Percentiles rank a stretch among this genome's conserved stretches.
These are phyloP conservation scores for Cytospora piceicola DNA, from an alignment of 2,329 filamentous ascomycete genomes.

Conservation along the genomic window DNA sequence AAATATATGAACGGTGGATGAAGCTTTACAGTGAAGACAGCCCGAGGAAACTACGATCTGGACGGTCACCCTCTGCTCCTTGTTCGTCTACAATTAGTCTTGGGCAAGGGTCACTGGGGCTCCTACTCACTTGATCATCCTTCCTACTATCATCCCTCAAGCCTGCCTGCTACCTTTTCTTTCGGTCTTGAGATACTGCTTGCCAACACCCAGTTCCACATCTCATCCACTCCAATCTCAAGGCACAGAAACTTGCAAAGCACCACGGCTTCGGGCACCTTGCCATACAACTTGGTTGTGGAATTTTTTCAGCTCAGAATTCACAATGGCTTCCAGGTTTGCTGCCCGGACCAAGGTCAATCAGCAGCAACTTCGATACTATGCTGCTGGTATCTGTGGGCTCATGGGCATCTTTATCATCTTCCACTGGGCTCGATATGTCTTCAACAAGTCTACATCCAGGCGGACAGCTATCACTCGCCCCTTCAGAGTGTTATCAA, in stretches of 20 bases:
- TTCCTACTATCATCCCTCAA: not conserved
- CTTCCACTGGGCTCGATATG: conserved; percentile 23
- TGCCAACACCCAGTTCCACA: not conserved
- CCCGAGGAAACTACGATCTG: too few species aligned
- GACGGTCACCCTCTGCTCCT: not conserved
- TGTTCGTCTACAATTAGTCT: not conserved
- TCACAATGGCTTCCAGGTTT: conserved; percentile 13
- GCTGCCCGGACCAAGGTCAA: conserved; percentile 18
- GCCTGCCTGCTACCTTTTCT: not conserved
- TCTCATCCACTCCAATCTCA: not conserved
- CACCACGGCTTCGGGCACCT: not conserved
- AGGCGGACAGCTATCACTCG: not conserved
- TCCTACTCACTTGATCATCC: not conserved
- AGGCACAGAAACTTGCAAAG: not conserved
- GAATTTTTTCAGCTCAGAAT: not conserved
- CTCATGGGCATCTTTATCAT: conserved; percentile 24
- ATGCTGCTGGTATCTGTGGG: conserved; percentile 27
- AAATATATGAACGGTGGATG: not conserved
- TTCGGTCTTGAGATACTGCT: not conserved
- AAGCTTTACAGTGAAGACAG: not conserved
- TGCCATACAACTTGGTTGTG: not conserved
- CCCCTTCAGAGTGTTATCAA: conserved; percentile 19
- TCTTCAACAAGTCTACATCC: conserved; percentile 19
- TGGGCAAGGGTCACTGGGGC: not conserved
- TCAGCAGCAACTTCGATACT: conserved; percentile 26